Evolutionary conservation across 2,329 filamentous ascomycete genomes (phyloP), one percentile per base, ranked within the genome.

Genomic region (Claviceps pazoutovae): DNA sequence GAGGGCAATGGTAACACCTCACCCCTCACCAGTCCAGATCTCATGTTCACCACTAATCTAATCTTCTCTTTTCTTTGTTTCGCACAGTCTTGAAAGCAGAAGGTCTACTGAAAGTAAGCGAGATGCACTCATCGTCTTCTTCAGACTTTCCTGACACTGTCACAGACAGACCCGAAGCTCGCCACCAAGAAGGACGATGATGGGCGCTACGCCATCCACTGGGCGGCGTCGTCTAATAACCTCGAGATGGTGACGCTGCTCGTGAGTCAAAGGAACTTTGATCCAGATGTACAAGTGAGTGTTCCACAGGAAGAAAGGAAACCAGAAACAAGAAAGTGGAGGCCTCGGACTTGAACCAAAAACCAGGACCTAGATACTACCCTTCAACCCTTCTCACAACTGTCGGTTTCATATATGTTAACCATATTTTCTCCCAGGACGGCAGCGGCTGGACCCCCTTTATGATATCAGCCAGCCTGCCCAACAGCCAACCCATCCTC

Each of bases 121-220:
- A 17, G 23, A 5, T 16, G 4, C 21, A 19, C 21, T 26, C 5
- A 26, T n/a, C 6, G 23, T 8, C 9, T n/a, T 45, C 7, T 6
- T 13, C 19, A 5, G 19, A 43, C 41, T 9, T 42, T 3, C 41
- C 13, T 43, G 41, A 43, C 41, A 43, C 19, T 14, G 19, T 3
- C 41, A 23, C 30, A 91, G 84, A 81, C 83, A 58, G 89, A 95
- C 62, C 83, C 86, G 2, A 90, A 86, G 61, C 78, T 94, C 41
- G 83, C 87, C 26, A 74, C 71, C 46, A 68, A 68, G 53, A 80
- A 82, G 61, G 93, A 98, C 62, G 84, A 87, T 48, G 93, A 98
- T 66, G 88, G 88, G 16, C 86, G 93, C 45, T 79, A 95, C 39
- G 84, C 93, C 2, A 82, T 97, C 53, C 93, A 98, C 73, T 98